Percentiles rank a stretch among this genome's conserved stretches.
Evolutionary conservation across 2,329 filamentous ascomycete genomes (phyloP).

Genomic region (Davidsoniella australis): DNA sequence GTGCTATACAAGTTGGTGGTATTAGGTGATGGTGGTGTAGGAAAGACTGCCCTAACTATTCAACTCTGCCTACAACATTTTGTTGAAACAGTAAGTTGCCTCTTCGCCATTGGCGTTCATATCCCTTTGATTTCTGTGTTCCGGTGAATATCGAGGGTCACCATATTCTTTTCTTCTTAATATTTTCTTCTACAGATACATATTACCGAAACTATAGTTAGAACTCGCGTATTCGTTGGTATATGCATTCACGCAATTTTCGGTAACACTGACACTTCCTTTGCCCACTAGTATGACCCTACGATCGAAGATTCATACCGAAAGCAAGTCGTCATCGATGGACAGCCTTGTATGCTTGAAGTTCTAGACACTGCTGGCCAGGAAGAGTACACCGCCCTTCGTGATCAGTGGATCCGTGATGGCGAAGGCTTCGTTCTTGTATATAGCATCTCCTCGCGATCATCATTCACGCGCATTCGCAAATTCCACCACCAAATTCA

Average conservation of each 20-base stretch:
- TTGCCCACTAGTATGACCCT: slow-evolving; percentile 51
- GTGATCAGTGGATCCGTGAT: slow-evolving; percentile 97
- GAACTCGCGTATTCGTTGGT: neutral
- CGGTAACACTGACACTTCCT: neutral
- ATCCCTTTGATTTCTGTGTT: neutral
- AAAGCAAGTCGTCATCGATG: slow-evolving; percentile 84
- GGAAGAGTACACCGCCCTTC: slow-evolving; percentile 91
- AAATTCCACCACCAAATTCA: slow-evolving; percentile 95
- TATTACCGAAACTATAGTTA: neutral
- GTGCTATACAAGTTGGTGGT: slow-evolving; percentile 93
- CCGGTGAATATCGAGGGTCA: neutral
- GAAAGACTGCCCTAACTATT: slow-evolving; percentile 86
- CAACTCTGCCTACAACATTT: slow-evolving; percentile 97
- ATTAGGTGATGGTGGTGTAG: slow-evolving; percentile 82
- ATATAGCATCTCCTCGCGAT: slow-evolving; percentile 94
- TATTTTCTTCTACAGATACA: neutral
- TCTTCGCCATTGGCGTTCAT: neutral
- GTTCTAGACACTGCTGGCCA: slow-evolving; percentile 94
- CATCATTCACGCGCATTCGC: slow-evolving; percentile 87
- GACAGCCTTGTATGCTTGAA: slow-evolving; percentile 91
- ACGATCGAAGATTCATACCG: slow-evolving; percentile 80
- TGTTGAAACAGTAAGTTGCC: slow-evolving; percentile 61
- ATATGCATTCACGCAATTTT: neutral
- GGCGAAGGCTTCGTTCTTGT: slow-evolving; percentile 95
- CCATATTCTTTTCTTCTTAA: neutral